Evolutionary conservation across 352 stramenopile genomes (phyloP), one percentile per base, ranked within the genome.

Genomic region (Globisporangium okanoganense): DNA sequence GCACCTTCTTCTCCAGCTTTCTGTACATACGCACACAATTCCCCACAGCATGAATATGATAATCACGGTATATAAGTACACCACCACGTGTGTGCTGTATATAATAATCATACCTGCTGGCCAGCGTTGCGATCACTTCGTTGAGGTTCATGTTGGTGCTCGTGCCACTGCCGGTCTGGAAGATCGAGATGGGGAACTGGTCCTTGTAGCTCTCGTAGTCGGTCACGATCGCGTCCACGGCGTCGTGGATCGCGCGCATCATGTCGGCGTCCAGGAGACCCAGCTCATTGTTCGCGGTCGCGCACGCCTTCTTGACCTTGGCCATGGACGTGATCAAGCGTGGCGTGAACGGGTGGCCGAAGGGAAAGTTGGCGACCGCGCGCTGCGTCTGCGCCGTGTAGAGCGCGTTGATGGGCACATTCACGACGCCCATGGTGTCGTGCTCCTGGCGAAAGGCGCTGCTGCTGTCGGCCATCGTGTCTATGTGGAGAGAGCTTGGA

Each of bases 91-190:
- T 33, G 3, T 7, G 29, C 29, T 27, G 8, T 45, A 20, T 6
- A 24, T 9, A 20, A 5, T 16, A 25, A 13, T 20, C 64, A n/a
- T 29, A 66, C 49, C 58, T 64, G 16, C 51, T 67, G 9, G 94
- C 93, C 33, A 96, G 75, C 65, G 97, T 98, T 16, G 92, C 82
- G 40, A 99, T 76, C 3, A 98, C 95, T 76, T 99, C 94, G 77
- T 99, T 99, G 22, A 97, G 87, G 76, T 99, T 99, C 96, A 99
- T 99, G 77, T 99, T 99, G 38, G 92, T 98, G 68, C 98, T 96
- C n/a, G 96, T 99, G 27, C 96, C 96, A 52, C 75, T 92, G 41
- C 96, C 95, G 7, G 94, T 98, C 72, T 99, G 96, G 70, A 80
- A 87, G 55, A 82, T 75, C 43, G 72, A 78, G 65, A 84, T 72